These are phyloP conservation scores for Globisporangium apiculatum DNA, from an alignment of 352 stramenopile species.

Conservation along the genomic window DNA sequence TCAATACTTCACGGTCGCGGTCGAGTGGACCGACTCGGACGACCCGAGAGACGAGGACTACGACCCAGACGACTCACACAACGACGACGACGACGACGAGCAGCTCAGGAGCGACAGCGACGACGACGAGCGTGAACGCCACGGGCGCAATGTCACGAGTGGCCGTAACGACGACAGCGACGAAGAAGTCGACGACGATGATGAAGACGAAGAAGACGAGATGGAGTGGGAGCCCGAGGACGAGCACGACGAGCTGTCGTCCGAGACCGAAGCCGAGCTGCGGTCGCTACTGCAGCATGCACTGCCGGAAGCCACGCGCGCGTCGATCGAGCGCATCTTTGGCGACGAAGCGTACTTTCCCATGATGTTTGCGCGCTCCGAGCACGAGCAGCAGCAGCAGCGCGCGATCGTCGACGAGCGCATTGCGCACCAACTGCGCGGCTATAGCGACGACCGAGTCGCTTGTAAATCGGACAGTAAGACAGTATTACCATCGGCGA, in stretches of 20 bases:
- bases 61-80: conserved; percentile 6
- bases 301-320: conserved; percentile 39
- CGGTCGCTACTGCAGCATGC: conserved; percentile 24
- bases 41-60: conserved; percentile 13
- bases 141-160: background rate
- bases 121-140: background rate
- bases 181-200: conserved; percentile 11
- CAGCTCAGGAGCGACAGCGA: conserved; percentile 2
- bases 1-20: conserved; percentile 3
- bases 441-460: conserved; percentile 29
- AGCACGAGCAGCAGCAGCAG: conserved; percentile 50
- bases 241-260: conserved; percentile 22
- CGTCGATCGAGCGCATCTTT: conserved; percentile 60
- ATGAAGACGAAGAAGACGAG: conserved; percentile 10
- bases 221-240: conserved; percentile 19
- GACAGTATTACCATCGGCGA: conserved; percentile 10
- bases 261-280: conserved; percentile 18
- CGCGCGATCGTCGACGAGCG: conserved; percentile 37
- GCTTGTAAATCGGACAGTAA: background rate
- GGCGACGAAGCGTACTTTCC: conserved; percentile 49
- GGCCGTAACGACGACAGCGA: background rate
- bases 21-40: conserved; percentile 13
- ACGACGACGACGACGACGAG: conserved; percentile 1
- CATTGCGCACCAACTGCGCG: conserved; percentile 60
- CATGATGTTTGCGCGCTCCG: conserved; percentile 52